phyloP scores from a whole-genome alignment of 2,329 filamentous ascomycete genomes.

The Karstenula rhodostoma region DNA sequence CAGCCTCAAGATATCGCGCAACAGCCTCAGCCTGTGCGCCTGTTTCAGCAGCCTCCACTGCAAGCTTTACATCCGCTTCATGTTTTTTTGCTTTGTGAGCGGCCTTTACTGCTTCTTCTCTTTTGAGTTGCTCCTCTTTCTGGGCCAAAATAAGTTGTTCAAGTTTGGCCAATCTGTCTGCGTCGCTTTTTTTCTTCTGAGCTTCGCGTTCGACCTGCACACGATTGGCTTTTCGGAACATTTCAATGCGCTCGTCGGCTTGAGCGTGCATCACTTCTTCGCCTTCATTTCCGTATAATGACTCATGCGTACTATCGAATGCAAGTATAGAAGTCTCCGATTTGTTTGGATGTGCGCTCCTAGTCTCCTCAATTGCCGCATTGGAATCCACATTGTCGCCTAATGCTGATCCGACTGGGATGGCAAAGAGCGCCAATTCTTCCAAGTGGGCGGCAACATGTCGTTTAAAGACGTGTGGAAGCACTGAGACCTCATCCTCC shows the following conservation, averaged over 20 bases:
- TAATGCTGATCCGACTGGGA: conserved; percentile 10
- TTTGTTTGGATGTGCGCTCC: too few relatives aligned
- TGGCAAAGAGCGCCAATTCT: conserved; percentile 27
- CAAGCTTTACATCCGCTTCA: conserved; percentile 52
- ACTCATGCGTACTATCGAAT: too few relatives aligned
- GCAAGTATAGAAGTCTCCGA: too few relatives aligned
- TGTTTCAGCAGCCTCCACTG: conserved; percentile 22
- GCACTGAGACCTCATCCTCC: too few relatives aligned
- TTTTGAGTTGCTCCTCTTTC: conserved; percentile 24
- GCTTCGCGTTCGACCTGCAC: background rate
- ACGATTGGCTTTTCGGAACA: background rate
- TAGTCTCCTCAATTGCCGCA: conserved; percentile 16
- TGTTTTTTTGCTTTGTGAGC: conserved; percentile 54
- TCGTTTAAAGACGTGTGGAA: conserved; percentile 24
- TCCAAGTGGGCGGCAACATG: conserved; percentile 29
- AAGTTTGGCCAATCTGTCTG: conserved; percentile 22
- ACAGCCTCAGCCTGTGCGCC: conserved; percentile 43
- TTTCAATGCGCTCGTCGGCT: background rate
- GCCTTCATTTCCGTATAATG: too few relatives aligned
- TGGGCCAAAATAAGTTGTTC: conserved; percentile 47
- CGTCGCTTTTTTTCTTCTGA: background rate
- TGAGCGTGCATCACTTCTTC: too few relatives aligned
- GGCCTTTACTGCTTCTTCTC: conserved; percentile 39
- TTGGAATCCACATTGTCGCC: conserved; percentile 17
- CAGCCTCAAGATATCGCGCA: conserved; percentile 29